phyloP scores from a whole-genome alignment of 2,329 filamentous ascomycete genomes.

The Neofusicoccum kwambonambiense region DNA sequence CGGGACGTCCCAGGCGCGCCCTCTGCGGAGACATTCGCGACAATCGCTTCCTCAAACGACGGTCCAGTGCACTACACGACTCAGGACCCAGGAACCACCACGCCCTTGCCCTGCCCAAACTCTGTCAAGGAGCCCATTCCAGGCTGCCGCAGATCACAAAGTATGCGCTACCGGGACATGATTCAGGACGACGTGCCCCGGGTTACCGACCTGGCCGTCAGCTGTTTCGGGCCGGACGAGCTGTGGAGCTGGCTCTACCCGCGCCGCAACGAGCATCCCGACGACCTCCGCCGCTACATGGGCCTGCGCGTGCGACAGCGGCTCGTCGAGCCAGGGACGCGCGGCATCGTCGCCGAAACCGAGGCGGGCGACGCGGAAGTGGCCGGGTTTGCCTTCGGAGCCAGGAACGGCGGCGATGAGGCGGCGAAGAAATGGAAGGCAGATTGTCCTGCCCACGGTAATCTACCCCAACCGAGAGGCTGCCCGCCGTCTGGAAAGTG shows the following conservation, averaged over 20 bases:
- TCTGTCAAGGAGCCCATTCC: background rate
- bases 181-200: background rate
- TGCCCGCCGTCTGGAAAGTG: no score
- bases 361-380: background rate
- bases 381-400: background rate
- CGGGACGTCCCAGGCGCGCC: background rate
- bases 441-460: background rate
- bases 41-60: conserved; percentile 10
- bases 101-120: background rate
- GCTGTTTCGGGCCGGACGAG: background rate
- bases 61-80: conserved; percentile 1
- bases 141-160: background rate
- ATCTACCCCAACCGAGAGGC: no score
- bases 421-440: background rate
- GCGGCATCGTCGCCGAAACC: background rate
- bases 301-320: no score
- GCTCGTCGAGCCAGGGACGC: no score
- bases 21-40: background rate
- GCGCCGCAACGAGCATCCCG: background rate
- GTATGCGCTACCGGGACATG: conserved; percentile 3
- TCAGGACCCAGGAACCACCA: background rate
- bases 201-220: background rate
- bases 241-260: background rate
- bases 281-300: background rate
- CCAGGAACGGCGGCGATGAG: background rate